A percentile compares a stretch with the other conserved stretches of the same genome.
Evolutionary conservation across 306 rosid genomes (phyloP).

Genomic region (Vigna angularis): DNA sequence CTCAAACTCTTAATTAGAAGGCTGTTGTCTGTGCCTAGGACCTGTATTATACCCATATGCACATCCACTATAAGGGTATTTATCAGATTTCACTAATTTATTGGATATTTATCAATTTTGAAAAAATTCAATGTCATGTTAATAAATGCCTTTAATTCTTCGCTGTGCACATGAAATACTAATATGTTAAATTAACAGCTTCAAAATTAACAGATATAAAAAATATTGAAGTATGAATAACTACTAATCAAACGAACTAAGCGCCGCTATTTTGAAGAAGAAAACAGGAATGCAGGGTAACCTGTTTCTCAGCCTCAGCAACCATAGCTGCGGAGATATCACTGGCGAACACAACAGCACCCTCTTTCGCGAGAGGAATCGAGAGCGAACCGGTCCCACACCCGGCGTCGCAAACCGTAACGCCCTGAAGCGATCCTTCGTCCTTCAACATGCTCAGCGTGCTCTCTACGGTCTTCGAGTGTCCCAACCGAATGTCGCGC

Average conservation of each 20-base stretch:
- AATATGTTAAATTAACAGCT: too few relatives aligned
- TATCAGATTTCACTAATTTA: too few relatives aligned
- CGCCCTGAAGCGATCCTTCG: constrained; percentile 66
- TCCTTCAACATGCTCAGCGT: constrained; percentile 72
- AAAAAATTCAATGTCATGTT: too few relatives aligned
- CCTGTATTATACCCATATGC: too few relatives aligned
- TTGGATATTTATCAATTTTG: too few relatives aligned
- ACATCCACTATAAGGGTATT: too few relatives aligned
- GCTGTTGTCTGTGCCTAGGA: too few relatives aligned
- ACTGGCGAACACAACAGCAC: constrained; percentile 71
- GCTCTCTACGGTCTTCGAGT: constrained; percentile 88
- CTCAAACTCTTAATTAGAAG: too few relatives aligned
- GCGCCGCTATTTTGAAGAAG: neutral
- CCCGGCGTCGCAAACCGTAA: constrained; percentile 86
- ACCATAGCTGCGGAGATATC: constrained; percentile 96
- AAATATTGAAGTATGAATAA: neutral
- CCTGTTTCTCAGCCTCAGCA: constrained; percentile 85
- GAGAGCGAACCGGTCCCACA: constrained; percentile 97
- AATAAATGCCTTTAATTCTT: too few relatives aligned
- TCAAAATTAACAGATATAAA: too few relatives aligned
- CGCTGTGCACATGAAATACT: too few relatives aligned
- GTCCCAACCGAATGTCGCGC: constrained; percentile 81
- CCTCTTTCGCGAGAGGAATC: constrained; percentile 87
- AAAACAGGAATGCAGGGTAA: neutral
- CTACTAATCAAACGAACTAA: neutral